Conservation (phyloP, 2,329 filamentous ascomycete species). For the Beauveria brongniartii region DNA sequence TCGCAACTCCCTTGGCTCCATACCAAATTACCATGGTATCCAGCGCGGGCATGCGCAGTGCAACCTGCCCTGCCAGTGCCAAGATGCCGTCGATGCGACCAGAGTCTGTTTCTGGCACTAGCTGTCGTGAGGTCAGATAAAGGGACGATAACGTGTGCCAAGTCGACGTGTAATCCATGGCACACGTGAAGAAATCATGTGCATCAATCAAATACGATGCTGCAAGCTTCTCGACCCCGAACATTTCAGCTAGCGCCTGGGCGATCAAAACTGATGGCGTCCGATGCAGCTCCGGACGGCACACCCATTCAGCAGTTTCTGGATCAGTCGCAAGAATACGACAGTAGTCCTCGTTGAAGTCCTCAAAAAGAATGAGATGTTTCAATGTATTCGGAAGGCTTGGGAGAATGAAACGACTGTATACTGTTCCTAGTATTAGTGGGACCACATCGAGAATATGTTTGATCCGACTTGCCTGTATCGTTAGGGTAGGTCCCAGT, state of each 20-base stretch:
- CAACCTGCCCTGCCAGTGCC: background rate
- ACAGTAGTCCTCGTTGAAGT: background rate
- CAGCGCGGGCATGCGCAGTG: background rate
- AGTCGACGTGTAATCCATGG: background rate
- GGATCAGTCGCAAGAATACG: background rate
- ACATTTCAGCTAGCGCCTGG: background rate
- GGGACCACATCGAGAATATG: too few relatives aligned
- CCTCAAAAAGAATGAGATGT: background rate
- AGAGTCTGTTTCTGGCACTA: background rate
- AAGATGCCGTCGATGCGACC: background rate
- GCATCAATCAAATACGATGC: background rate
- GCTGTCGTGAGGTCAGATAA: background rate
- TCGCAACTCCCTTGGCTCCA: background rate
- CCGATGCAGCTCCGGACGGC: background rate
- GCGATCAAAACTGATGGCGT: background rate
- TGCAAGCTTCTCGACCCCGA: background rate
- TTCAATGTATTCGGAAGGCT: background rate
- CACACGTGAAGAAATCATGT: background rate
- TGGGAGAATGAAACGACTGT: background rate
- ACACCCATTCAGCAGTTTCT: too few relatives aligned
- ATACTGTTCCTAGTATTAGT: background rate
- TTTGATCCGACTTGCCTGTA: background rate
- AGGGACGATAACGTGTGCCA: background rate
- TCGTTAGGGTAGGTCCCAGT: background rate
- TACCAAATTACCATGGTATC: background rate